A percentile compares a stretch with the other conserved stretches of the same genome.
These are phyloP conservation scores for Epichloe elymi DNA, from an alignment of 2,329 filamentous ascomycete genomes.

Conservation along the genomic window DNA sequence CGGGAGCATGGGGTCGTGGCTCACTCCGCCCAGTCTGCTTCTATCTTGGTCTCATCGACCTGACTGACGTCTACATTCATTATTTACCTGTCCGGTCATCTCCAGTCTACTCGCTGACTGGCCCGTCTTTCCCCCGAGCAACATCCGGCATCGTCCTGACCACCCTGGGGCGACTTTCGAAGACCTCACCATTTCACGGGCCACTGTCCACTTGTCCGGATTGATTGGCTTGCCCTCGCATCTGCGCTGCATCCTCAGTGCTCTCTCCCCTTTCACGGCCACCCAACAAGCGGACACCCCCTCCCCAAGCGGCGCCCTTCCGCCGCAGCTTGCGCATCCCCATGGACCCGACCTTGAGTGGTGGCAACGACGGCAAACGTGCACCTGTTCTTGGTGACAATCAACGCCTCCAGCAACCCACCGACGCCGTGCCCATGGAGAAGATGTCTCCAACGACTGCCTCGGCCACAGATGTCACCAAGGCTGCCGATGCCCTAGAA, in stretches of 20 bases:
- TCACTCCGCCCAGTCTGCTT: no score
- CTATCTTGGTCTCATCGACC: background rate
- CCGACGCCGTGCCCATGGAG: conserved; percentile 25
- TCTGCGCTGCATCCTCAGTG: no score
- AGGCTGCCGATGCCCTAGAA: conserved; percentile 9
- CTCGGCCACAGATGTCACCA: conserved; percentile 7
- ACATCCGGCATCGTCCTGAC: conserved; percentile 3
- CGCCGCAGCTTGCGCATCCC: no score
- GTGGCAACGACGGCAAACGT: conserved; percentile 13
- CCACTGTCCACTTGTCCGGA: background rate
- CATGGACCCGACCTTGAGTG: conserved; percentile 18
- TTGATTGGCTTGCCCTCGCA: background rate
- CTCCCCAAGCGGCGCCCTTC: conserved; percentile 14
- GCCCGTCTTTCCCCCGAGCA: background rate
- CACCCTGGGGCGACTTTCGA: background rate
- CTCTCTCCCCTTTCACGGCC: background rate
- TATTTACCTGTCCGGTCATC: background rate
- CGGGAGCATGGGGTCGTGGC: no score
- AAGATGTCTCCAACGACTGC: conserved; percentile 15
- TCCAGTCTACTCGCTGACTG: background rate
- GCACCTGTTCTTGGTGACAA: conserved; percentile 12
- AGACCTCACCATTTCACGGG: background rate
- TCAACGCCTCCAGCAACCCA: conserved; percentile 20
- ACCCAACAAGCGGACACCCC: background rate
- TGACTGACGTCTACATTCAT: background rate